Evolutionary conservation across 345 rosid genomes (phyloP).

Genomic region (Aquilaria sinensis): DNA sequence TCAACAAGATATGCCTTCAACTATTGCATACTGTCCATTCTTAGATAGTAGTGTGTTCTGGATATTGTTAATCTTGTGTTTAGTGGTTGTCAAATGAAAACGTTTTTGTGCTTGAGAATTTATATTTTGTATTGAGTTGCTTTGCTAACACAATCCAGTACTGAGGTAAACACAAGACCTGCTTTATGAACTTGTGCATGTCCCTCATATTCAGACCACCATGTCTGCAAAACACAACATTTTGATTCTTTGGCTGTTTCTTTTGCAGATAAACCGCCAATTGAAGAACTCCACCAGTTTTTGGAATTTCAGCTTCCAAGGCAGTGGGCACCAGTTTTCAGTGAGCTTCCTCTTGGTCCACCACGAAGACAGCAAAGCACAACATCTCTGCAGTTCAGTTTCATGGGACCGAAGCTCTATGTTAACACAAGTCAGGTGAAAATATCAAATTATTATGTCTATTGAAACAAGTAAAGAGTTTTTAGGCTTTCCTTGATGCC

Average conservation of each 20-base stretch:
- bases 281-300: constrained; percentile 90
- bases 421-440: constrained; percentile 77
- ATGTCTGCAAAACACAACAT: too few relatives aligned
- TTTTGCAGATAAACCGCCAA: constrained; percentile 83
- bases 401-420: constrained; percentile 86
- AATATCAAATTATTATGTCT: neutral
- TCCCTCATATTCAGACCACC: neutral
- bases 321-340: constrained; percentile 97
- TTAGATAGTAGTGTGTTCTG: too few relatives aligned
- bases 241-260: constrained; percentile 11
- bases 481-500: too few relatives aligned
- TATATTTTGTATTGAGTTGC: neutral
- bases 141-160: neutral
- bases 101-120: too few relatives aligned
- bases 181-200: neutral
- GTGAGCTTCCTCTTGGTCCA: constrained; percentile 95
- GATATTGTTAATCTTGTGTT: too few relatives aligned
- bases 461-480: too few relatives aligned
- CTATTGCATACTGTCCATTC: too few relatives aligned
- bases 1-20: too few relatives aligned
- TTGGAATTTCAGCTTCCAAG: constrained; percentile 94
- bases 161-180: neutral
- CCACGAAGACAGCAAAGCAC: constrained; percentile 70
- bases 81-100: too few relatives aligned
- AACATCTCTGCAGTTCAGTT: constrained; percentile 77